A percentile compares a stretch with the other conserved stretches of the same genome.
Conservation (phyloP, 1,284 basidiomycete species). For the Sphagnurus paluster region DNA sequence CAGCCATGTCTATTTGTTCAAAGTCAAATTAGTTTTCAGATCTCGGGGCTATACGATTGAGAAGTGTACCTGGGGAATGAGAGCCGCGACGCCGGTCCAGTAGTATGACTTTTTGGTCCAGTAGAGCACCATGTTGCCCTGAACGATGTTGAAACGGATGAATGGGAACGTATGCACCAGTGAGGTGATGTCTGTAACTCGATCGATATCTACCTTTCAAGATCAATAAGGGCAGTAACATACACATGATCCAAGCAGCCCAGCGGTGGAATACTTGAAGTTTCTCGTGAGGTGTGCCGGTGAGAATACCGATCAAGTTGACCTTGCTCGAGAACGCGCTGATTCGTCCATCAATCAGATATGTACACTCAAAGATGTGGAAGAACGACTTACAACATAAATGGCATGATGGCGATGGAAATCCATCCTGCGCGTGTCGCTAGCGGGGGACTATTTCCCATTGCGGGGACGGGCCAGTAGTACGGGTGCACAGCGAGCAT, state of each 20-base stretch:
- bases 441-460: slow-evolving; percentile 39
- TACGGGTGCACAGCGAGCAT: slow-evolving; percentile 33
- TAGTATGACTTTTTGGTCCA: slow-evolving; percentile 28
- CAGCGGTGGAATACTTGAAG: slow-evolving; percentile 46
- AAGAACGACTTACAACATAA: slow-evolving; percentile 35
- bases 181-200: slow-evolving; percentile 31
- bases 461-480: slow-evolving; percentile 31
- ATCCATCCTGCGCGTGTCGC: slow-evolving; percentile 38
- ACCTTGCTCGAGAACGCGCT: slow-evolving; percentile 41
- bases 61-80: slow-evolving; percentile 32
- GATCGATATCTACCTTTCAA: background rate
- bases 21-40: background rate
- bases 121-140: slow-evolving; percentile 22
- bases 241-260: slow-evolving; percentile 37
- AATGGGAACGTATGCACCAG: slow-evolving; percentile 38
- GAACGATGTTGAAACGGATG: slow-evolving; percentile 27
- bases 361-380: background rate
- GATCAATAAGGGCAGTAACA: slow-evolving; percentile 8
- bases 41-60: background rate
- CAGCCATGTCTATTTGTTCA: slow-evolving; percentile 23
- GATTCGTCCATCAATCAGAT: background rate
- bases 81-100: slow-evolving; percentile 37
- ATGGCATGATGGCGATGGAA: slow-evolving; percentile 34
- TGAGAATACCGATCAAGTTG: slow-evolving; percentile 37
- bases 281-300: slow-evolving; percentile 44